Evolutionary conservation across 2,329 filamentous ascomycete genomes (phyloP), one percentile per base, ranked within the genome.

Genomic region (Fusarium sacchari): DNA sequence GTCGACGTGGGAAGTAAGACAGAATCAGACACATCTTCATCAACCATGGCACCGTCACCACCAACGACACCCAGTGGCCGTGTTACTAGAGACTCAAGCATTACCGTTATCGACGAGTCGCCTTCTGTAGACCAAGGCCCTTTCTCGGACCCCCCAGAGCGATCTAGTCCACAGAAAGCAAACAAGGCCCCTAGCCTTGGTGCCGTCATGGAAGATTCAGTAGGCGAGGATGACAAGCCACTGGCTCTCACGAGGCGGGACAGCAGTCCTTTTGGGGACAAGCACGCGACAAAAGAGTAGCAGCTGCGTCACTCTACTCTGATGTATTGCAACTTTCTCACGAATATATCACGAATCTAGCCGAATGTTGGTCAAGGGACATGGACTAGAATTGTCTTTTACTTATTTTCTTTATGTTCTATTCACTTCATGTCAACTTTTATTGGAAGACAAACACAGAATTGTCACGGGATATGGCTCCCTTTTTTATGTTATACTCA

Each of bases 261-360:
- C 22, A 79, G 75, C 65, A 89, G 87, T 73, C 89, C 88, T 4
- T 91, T 90, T 76, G 85, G 87, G 26, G 89, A 91, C 72, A 87
- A 89, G 76, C 84, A 90, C 74, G 89, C 88, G 58, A 86, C 88
- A 36, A 85, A 84, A 74, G 87, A 88, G 72, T 85, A 77, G 80
- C 72, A 58, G 59, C 32, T 55, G 12, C 30, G 30, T 34, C 36
- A 58, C 42, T 22, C 34, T 57, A 49, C 57, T 59, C 61, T 46
- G 62, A 69, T 72, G 74, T 66, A 72, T 62, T 64, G 61, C 64
- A 64, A 56, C 55, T 58, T 59, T 46, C 55, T 64, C 60, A 69
- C 55, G 60, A 66, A 66, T 60, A 73, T 66, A 64, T 76, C 60
- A 71, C 71, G 68, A 77, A 76, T 71, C 64, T 67, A 67, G 60